Percentiles rank a stretch among this genome's conserved stretches.
Conservation (phyloP, 306 rosid species). For the Albizia julibrissin region DNA sequence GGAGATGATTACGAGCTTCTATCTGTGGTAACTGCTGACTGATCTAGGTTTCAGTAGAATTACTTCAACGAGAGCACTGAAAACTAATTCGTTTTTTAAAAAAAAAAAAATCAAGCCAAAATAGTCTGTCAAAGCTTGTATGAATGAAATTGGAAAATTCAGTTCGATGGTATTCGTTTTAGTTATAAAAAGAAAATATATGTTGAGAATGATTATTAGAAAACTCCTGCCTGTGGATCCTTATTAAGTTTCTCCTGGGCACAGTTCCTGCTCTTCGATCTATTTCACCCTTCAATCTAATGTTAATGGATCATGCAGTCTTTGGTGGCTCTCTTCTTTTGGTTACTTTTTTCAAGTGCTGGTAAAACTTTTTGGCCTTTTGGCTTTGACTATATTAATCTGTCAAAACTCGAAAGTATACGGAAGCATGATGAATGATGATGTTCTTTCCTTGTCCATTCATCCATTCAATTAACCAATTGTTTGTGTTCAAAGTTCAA, state of each 20-base stretch:
- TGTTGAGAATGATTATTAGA: background rate
- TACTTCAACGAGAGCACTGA: background rate
- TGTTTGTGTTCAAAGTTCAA: constrained; percentile 16
- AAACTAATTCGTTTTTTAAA: background rate
- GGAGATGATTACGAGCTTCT: background rate
- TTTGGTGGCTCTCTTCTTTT: background rate
- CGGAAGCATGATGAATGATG: background rate
- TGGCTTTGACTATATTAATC: background rate
- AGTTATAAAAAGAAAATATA: background rate
- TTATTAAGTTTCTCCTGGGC: background rate
- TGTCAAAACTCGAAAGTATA: background rate
- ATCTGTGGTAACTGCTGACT: background rate
- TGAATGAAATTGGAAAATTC: background rate
- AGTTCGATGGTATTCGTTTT: background rate
- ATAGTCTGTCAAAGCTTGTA: background rate
- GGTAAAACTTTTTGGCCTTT: background rate
- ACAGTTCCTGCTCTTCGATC: background rate
- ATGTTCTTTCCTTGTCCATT: background rate
- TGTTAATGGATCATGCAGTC: background rate
- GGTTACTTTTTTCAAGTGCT: background rate
- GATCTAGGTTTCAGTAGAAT: constrained; percentile 17
- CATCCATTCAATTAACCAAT: constrained; percentile 6
- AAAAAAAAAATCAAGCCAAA: background rate
- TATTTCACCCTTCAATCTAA: background rate
- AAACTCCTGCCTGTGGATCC: background rate